Percentiles rank a stretch among this genome's conserved stretches.
phyloP scores from a whole-genome alignment of 2,329 filamentous ascomycete genomes.

The Aspergillus novoparasiticus region DNA sequence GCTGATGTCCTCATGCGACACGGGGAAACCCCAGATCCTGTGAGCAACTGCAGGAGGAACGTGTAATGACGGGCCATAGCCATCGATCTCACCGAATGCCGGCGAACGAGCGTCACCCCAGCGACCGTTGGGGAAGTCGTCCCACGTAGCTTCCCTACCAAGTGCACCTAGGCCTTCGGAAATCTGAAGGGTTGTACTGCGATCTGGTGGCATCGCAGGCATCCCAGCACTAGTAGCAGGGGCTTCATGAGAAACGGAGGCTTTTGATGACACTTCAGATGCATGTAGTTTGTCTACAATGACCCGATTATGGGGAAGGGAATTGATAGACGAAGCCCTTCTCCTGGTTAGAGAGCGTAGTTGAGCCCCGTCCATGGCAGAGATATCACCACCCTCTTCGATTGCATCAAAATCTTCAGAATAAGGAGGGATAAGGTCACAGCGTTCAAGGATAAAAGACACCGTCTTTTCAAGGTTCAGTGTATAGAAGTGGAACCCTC shows the following conservation, averaged over 20 bases:
- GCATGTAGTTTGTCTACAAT: conserved; percentile 67
- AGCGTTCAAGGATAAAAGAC: conserved; percentile 85
- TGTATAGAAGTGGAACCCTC: conserved; percentile 96
- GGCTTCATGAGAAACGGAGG: conserved; percentile 60
- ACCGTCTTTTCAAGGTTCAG: conserved; percentile 96
- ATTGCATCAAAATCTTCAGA: conserved; percentile 51
- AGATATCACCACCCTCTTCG: conserved; percentile 38
- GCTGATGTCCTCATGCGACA: conserved; percentile 70
- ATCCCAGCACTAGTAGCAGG: conserved; percentile 76
- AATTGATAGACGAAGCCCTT: conserved; percentile 76
- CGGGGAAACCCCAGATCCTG: conserved; percentile 81
- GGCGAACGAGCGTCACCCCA: conserved; percentile 93
- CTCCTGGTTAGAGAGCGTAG: conserved; percentile 48
- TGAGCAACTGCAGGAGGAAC: conserved; percentile 84
- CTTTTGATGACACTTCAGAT: conserved; percentile 37
- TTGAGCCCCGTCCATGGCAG: conserved; percentile 25
- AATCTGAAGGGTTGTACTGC: conserved; percentile 85
- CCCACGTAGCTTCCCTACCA: conserved; percentile 95
- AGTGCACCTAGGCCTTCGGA: conserved; percentile 89
- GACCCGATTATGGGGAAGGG: conserved; percentile 82
- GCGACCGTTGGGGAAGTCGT: conserved; percentile 94
- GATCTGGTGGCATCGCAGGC: conserved; percentile 69
- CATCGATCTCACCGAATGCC: conserved; percentile 94
- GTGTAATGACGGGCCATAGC: conserved; percentile 95
- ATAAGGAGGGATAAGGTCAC: conserved; percentile 72